These are phyloP conservation scores for Globisporangium echinulatum DNA, from an alignment of 352 stramenopile species.

Conservation along the genomic window DNA sequence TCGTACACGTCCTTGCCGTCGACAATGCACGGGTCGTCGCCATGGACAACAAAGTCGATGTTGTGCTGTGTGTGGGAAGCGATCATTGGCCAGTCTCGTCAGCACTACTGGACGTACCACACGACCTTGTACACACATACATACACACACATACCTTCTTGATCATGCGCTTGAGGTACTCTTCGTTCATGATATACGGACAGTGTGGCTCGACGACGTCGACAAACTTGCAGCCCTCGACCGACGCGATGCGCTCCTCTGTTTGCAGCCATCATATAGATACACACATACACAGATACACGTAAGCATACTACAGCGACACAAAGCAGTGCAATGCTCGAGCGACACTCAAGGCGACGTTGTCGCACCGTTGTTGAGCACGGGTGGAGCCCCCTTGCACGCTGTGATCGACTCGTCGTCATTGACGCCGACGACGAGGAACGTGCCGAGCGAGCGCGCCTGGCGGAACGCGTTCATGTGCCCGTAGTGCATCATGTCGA, in stretches of 20 bases:
- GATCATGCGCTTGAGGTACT: slow-evolving; percentile 97
- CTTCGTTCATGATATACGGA: slow-evolving; percentile 98
- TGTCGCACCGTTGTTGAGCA: slow-evolving; percentile 90
- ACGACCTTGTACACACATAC: background rate
- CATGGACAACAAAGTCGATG: slow-evolving; percentile 99
- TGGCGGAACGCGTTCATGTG: slow-evolving; percentile 99
- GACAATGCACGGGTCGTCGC: slow-evolving; percentile 98
- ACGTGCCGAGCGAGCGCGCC: slow-evolving; percentile 92
- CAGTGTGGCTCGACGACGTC: slow-evolving; percentile 96
- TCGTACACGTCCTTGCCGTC: slow-evolving; percentile 98
- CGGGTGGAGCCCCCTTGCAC: slow-evolving; percentile 93
- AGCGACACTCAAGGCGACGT: too few species aligned
- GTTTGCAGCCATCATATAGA: background rate
- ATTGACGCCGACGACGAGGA: slow-evolving; percentile 98
- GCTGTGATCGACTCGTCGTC: slow-evolving; percentile 95
- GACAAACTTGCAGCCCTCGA: slow-evolving; percentile 98
- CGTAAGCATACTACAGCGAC: too few species aligned
- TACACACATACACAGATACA: too few species aligned
- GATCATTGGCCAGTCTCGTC: too few species aligned
- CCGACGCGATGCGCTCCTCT: slow-evolving; percentile 93
- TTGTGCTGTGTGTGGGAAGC: slow-evolving; percentile 50
- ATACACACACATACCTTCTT: slow-evolving; percentile 54
- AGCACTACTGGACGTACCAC: background rate
- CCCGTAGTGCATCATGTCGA: slow-evolving; percentile 99
- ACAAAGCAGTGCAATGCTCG: background rate